Evolutionary conservation across 2,329 filamentous ascomycete species (phyloP).

Genomic region (Beauveria pseudobassiana): DNA sequence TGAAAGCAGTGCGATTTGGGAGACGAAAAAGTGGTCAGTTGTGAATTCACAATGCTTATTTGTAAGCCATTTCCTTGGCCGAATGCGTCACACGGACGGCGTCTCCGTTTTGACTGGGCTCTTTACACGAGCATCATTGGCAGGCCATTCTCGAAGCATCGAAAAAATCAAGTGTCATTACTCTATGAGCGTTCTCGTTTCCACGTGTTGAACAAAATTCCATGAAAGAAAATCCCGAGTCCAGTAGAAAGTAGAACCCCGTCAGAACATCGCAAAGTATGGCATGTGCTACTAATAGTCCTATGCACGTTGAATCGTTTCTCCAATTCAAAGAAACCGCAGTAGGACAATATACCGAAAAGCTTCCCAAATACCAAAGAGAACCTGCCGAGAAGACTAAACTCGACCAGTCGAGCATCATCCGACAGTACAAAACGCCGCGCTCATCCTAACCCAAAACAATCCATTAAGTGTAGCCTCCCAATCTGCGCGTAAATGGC

Average conservation of each 20-base stretch:
- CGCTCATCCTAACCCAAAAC: background rate
- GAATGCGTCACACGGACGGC: too few species aligned
- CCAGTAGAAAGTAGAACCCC: background rate
- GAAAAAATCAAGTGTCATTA: background rate
- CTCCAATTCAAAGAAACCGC: background rate
- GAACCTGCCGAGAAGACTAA: background rate
- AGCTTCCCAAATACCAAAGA: background rate
- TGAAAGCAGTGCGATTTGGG: background rate
- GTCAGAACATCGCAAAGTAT: background rate
- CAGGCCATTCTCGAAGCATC: too few species aligned
- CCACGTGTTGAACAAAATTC: background rate
- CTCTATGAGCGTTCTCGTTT: background rate
- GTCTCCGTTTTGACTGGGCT: background rate
- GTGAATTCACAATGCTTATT: background rate
- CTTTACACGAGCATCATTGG: background rate
- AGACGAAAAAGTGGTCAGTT: background rate
- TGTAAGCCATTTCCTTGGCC: background rate
- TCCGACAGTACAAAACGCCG: background rate
- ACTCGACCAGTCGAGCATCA: slow-evolving; percentile 7
- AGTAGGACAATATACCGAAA: background rate
- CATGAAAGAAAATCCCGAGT: background rate
- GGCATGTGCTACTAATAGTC: background rate
- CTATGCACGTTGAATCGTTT: background rate
- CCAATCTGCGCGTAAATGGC: background rate
- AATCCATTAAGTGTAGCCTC: background rate